phyloP scores from a whole-genome alignment of 805 yeast species.

The Sungouiozyma ichnusensis region DNA sequence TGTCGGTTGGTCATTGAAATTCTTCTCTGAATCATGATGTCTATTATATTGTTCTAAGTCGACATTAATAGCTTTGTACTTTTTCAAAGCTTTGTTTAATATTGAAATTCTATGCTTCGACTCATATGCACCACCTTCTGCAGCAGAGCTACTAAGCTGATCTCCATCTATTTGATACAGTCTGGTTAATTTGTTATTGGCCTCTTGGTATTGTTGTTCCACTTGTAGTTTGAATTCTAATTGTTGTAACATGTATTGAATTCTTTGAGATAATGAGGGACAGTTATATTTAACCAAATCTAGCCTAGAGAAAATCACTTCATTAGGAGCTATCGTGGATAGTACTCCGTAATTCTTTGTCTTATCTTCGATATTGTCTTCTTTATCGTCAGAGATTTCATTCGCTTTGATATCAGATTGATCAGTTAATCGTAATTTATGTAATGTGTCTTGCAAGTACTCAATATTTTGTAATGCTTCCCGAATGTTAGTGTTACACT shows the following conservation, averaged over 20 bases:
- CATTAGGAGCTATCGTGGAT: slow-evolving; percentile 32
- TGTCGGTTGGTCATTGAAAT: slow-evolving; percentile 56
- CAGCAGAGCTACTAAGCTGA: slow-evolving; percentile 71
- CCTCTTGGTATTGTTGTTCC: slow-evolving; percentile 86
- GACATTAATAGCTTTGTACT: slow-evolving; percentile 83
- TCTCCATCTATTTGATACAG: slow-evolving; percentile 89
- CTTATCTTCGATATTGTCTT: slow-evolving; percentile 7
- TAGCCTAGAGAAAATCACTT: slow-evolving; percentile 44
- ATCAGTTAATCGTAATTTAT: slow-evolving; percentile 36
- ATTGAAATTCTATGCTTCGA: slow-evolving; percentile 77
- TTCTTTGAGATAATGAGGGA: slow-evolving; percentile 88
- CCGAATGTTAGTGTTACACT: slow-evolving; percentile 80
- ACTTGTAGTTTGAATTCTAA: slow-evolving; percentile 88
- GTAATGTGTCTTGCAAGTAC: slow-evolving; percentile 69
- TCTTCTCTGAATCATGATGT: slow-evolving; percentile 45
- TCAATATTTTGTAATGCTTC: slow-evolving; percentile 89
- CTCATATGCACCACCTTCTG: slow-evolving; percentile 78
- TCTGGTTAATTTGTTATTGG: slow-evolving; percentile 79
- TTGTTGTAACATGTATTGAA: slow-evolving; percentile 91
- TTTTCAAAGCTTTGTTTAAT: slow-evolving; percentile 70
- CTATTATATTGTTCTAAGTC: slow-evolving; percentile 43
- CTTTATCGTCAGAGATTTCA: slow-evolving; percentile 3
- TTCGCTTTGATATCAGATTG: slow-evolving; percentile 3
- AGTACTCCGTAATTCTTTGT: slow-evolving; percentile 16
- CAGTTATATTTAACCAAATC: slow-evolving; percentile 88